A percentile compares a stretch with the other conserved stretches of the same genome.
phyloP scores from a whole-genome alignment of 345 rosid genomes.

The Physaria fendleri region DNA sequence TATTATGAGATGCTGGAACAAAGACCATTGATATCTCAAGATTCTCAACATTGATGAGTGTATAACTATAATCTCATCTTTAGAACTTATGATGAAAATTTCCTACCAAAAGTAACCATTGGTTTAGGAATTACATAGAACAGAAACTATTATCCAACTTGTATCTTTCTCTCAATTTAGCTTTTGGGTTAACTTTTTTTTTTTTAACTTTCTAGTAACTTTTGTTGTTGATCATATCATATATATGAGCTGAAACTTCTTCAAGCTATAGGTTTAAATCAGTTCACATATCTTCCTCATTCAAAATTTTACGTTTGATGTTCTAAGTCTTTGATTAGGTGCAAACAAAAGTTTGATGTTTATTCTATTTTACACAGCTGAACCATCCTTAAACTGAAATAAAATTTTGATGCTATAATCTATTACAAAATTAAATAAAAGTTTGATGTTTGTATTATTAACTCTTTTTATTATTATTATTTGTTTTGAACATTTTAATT shows the following conservation, averaged over 20 bases:
- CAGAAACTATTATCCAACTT: conserved; percentile 15
- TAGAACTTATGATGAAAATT: conserved; percentile 12
- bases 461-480: too few relatives aligned
- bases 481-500: too few relatives aligned
- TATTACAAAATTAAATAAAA: too few relatives aligned
- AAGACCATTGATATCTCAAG: conserved; percentile 46
- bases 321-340: too few relatives aligned
- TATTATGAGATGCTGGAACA: conserved; percentile 82
- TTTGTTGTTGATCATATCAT: conserved; percentile 11
- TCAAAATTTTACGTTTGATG: too few relatives aligned
- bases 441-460: too few relatives aligned
- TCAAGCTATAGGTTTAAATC: conserved; percentile 17
- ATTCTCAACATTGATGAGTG: conserved; percentile 24
- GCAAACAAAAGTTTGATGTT: too few relatives aligned
- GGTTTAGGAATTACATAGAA: conserved; percentile 22
- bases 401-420: too few relatives aligned
- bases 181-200: neutral
- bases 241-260: conserved; percentile 22
- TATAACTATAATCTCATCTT: conserved; percentile 19
- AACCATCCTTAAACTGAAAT: too few relatives aligned
- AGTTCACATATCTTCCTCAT: conserved; percentile 11
- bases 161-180: conserved; percentile 8
- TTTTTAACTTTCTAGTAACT: neutral
- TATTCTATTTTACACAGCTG: too few relatives aligned
- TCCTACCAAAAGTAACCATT: conserved; percentile 14